These are phyloP conservation scores for Pelargonium cotyledonis DNA, from an alignment of 441 rosid genomes.

Conservation along the genomic window DNA sequence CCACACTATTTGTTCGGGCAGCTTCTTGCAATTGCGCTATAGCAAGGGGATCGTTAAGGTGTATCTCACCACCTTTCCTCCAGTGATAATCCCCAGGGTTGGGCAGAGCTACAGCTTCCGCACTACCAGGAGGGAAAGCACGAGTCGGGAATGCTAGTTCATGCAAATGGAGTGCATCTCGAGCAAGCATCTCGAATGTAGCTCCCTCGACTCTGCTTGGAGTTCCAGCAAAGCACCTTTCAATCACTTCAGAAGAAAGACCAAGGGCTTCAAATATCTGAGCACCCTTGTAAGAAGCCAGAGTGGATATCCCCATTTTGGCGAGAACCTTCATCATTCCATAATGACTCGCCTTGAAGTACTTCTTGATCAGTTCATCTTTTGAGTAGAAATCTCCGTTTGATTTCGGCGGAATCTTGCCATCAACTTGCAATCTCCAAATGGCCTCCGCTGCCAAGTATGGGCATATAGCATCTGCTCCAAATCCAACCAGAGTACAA, in stretches of 20 bases:
- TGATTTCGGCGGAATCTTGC: slow-evolving; percentile 89
- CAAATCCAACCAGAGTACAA: slow-evolving; percentile 94
- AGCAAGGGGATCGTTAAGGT: slow-evolving; percentile 98
- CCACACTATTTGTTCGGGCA: slow-evolving; percentile 83
- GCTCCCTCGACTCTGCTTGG: slow-evolving; percentile 99
- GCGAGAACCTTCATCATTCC: slow-evolving; percentile 99
- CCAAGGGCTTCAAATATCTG: slow-evolving; percentile 99
- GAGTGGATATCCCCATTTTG: slow-evolving; percentile 98
- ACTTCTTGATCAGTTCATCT: slow-evolving; percentile 84
- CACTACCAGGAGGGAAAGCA: slow-evolving; percentile 81
- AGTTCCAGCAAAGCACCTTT: slow-evolving; percentile 97
- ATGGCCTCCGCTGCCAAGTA: slow-evolving; percentile 84
- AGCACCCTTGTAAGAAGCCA: slow-evolving; percentile 99
- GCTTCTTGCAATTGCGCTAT: slow-evolving; percentile 98
- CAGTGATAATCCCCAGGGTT: slow-evolving; percentile 99
- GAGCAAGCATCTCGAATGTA: slow-evolving; percentile 97
- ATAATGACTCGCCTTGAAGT: slow-evolving; percentile 96
- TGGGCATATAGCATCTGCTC: slow-evolving; percentile 98
- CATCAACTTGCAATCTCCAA: slow-evolving; percentile 93
- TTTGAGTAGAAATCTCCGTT: slow-evolving; percentile 79
- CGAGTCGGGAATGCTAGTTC: slow-evolving; percentile 85
- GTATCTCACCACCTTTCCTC: slow-evolving; percentile 97
- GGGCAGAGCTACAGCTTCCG: slow-evolving; percentile 88
- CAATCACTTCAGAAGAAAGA: slow-evolving; percentile 90
- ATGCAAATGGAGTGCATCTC: slow-evolving; percentile 78